phyloP scores from a whole-genome alignment of 1,284 basidiomycete genomes.

The Coniferiporia weirii region DNA sequence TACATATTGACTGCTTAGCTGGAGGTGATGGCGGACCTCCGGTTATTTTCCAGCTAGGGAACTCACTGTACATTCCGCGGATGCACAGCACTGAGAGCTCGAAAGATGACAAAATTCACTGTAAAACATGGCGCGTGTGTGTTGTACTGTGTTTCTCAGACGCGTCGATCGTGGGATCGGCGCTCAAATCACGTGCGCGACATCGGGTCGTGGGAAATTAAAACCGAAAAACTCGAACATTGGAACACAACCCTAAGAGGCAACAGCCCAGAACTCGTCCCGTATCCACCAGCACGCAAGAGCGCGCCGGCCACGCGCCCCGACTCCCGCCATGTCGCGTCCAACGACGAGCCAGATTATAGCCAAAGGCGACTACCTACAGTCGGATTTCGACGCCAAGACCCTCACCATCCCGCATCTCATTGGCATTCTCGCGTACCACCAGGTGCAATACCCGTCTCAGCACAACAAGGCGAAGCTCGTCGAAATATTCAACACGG shows the following conservation, averaged over 20 bases:
- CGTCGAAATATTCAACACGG: slow-evolving; percentile 72
- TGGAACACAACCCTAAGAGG: not conserved
- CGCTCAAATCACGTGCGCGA: not conserved
- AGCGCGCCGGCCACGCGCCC: not conserved
- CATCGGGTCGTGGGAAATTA: not conserved
- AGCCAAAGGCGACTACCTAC: slow-evolving; percentile 72
- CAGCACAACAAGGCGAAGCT: slow-evolving; percentile 85
- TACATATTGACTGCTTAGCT: too few species aligned
- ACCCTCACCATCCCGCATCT: slow-evolving; percentile 79
- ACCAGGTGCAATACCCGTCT: slow-evolving; percentile 73
- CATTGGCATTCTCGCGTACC: slow-evolving; percentile 75
- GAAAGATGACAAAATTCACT: too few species aligned
- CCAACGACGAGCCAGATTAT: slow-evolving; percentile 70
- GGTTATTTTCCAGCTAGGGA: too few species aligned
- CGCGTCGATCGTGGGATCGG: not conserved
- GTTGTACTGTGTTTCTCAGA: too few species aligned
- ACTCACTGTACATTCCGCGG: too few species aligned
- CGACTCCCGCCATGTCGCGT: slow-evolving; percentile 51
- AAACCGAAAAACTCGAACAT: not conserved
- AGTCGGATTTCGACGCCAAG: slow-evolving; percentile 77
- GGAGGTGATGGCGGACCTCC: too few species aligned
- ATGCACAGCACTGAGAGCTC: too few species aligned
- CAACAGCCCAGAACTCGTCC: not conserved
- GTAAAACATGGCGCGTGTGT: too few species aligned
- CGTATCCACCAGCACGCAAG: not conserved